Conservation (phyloP, 331 rosid species). For the Rosa hybrid region DNA sequence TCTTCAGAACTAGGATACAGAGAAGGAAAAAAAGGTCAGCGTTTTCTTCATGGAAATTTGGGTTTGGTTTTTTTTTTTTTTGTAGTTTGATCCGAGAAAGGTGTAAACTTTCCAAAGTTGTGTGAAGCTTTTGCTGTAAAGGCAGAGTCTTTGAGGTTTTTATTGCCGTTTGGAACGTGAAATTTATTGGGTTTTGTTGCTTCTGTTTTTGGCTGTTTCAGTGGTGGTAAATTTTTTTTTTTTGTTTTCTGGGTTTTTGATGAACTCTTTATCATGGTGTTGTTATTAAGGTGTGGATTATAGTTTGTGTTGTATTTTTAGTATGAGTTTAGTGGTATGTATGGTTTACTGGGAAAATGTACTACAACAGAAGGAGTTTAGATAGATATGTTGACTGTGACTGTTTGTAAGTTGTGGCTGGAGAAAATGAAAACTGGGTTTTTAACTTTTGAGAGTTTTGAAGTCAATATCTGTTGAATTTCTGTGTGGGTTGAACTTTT, state of each 20-base stretch:
- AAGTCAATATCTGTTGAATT: not conserved
- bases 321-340: not conserved
- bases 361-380: not conserved
- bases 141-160: not conserved
- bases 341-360: not conserved
- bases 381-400: not conserved
- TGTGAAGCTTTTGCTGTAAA: not conserved
- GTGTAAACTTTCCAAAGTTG: not conserved
- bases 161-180: not conserved
- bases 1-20: not conserved
- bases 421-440: not conserved
- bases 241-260: not conserved
- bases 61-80: not conserved
- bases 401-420: not conserved
- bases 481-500: not conserved
- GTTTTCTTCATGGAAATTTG: not conserved
- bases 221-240: not conserved
- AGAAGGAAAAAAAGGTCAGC: not conserved
- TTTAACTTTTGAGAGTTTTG: not conserved
- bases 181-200: not conserved
- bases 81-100: slow-evolving; percentile 4
- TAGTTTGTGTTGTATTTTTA: not conserved
- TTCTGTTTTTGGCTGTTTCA: not conserved
- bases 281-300: not conserved
- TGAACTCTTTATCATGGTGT: not conserved